These are phyloP conservation scores for Xylaria sp. DNA, from an alignment of 2,329 filamentous ascomycete species.

Conservation along the genomic window DNA sequence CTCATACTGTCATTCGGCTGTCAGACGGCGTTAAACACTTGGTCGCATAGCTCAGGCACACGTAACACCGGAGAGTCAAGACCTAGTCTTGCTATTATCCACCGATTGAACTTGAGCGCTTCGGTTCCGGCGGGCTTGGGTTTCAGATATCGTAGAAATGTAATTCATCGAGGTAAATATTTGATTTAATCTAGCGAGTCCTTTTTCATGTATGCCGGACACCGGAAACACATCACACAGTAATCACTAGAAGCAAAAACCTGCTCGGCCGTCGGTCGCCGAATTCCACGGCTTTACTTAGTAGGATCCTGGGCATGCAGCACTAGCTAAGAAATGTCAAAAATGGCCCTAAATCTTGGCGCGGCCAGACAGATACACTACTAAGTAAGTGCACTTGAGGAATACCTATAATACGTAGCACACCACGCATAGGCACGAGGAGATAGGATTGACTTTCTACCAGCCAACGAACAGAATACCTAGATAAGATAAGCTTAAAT, in stretches of 20 bases:
- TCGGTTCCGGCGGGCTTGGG: conserved; percentile 4
- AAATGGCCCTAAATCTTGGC: background rate
- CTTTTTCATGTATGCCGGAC: conserved; percentile 5
- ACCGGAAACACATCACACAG: conserved; percentile 2
- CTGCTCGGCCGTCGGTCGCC: conserved; percentile 7
- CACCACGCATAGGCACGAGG: background rate
- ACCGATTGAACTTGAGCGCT: background rate
- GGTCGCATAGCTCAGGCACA: background rate
- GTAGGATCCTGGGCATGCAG: background rate
- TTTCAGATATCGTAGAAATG: background rate
- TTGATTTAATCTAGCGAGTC: conserved; percentile 5
- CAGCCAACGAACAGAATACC: too few relatives aligned
- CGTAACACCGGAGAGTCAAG: background rate
- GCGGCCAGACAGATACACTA: background rate
- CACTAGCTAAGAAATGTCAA: background rate
- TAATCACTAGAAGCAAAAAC: background rate
- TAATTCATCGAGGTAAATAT: conserved; percentile 6
- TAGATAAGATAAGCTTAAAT: too few relatives aligned
- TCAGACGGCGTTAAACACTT: background rate
- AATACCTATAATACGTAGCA: background rate
- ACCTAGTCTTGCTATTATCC: background rate
- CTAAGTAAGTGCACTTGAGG: background rate
- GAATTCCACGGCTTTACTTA: background rate
- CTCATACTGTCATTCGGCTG: background rate
- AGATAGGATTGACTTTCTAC: too few relatives aligned